A percentile compares a stretch with the other conserved stretches of the same genome.
Conservation (phyloP, 768 basidiomycete genomes). For the Tricholoma saponaceum region DNA sequence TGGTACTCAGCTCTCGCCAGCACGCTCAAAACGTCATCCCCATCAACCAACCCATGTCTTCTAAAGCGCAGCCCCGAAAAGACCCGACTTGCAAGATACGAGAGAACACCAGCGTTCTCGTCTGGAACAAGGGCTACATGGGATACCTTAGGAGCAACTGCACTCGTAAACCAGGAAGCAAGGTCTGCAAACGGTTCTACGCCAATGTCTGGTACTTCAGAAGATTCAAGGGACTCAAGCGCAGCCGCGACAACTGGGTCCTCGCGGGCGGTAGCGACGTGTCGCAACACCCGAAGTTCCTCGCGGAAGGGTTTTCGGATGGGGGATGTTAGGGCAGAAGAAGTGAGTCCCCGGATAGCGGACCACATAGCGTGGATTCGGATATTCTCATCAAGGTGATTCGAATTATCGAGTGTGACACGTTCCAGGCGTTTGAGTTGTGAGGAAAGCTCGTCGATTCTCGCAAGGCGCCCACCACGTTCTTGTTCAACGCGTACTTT, state of each 20-base stretch:
- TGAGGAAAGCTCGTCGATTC: conserved; percentile 88
- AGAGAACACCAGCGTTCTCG: conserved; percentile 80
- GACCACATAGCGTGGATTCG: conserved; percentile 92
- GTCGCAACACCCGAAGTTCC: conserved; percentile 80
- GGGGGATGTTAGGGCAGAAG: conserved; percentile 59
- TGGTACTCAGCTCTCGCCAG: conserved; percentile 86
- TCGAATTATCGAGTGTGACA: conserved; percentile 86
- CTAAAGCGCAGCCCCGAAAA: conserved; percentile 77
- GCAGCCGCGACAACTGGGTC: conserved; percentile 64
- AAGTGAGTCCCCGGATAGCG: conserved; percentile 76
- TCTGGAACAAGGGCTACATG: conserved; percentile 94
- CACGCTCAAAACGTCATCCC: conserved; percentile 82
- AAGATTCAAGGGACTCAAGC: conserved; percentile 63
- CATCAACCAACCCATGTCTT: conserved; percentile 73
- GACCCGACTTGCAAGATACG: conserved; percentile 78
- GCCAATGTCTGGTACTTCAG: conserved; percentile 72
- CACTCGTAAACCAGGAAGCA: conserved; percentile 83
- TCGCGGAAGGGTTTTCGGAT: conserved; percentile 82
- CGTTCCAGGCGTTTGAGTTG: conserved; percentile 89
- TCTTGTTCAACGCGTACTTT: conserved; percentile 96
- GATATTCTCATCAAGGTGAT: conserved; percentile 90
- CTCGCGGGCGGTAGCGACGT: conserved; percentile 66
- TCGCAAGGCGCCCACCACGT: conserved; percentile 91
- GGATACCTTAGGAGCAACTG: conserved; percentile 79
- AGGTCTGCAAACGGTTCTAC: conserved; percentile 90